Percentiles rank a stretch among this genome's conserved stretches.
Conservation (phyloP, 495 filamentous ascomycete species). For the Aspergillus campestris region DNA sequence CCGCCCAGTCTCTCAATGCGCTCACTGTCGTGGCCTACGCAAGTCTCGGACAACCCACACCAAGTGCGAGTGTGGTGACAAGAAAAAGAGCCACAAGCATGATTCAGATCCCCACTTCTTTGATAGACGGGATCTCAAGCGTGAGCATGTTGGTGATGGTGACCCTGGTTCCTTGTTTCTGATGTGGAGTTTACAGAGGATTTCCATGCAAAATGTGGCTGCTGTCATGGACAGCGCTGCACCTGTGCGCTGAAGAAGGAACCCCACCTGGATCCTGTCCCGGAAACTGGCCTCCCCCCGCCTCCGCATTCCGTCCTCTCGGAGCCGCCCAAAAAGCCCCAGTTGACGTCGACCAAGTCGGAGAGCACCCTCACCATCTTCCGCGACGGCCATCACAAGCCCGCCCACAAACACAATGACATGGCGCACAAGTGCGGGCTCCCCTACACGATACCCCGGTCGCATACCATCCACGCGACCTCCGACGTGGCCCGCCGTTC, state of each 20-base stretch:
- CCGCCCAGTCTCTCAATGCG: slow-evolving; percentile 95
- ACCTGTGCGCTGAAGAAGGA: slow-evolving; percentile 92
- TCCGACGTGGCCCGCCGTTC: slow-evolving; percentile 54
- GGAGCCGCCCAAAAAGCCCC: slow-evolving; percentile 53
- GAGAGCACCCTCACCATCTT: slow-evolving; percentile 78
- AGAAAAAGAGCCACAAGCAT: slow-evolving; percentile 57
- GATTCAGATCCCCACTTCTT: slow-evolving; percentile 52
- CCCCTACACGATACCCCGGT: slow-evolving; percentile 73
- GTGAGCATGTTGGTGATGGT: slow-evolving; percentile 45
- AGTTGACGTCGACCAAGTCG: slow-evolving; percentile 75
- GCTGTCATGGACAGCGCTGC: slow-evolving; percentile 85
- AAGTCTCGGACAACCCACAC: slow-evolving; percentile 94
- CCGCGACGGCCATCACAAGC: slow-evolving; percentile 90
- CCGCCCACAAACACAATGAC: slow-evolving; percentile 80
- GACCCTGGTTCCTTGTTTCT: slow-evolving; percentile 25
- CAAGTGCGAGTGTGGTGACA: slow-evolving; percentile 96
- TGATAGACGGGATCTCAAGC: slow-evolving; percentile 49
- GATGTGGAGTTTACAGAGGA: slow-evolving; percentile 40
- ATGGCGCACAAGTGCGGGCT: slow-evolving; percentile 72
- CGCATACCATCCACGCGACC: slow-evolving; percentile 58
- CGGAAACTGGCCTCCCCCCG: slow-evolving; percentile 46
- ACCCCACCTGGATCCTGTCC: slow-evolving; percentile 63
- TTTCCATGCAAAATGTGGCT: slow-evolving; percentile 69
- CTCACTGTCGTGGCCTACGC: slow-evolving; percentile 92
- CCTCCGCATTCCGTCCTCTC: slow-evolving; percentile 33